Base-by-base conservation (phyloP, 768 basidiomycete genomes). In the Phylloporus sp. region DNA sequence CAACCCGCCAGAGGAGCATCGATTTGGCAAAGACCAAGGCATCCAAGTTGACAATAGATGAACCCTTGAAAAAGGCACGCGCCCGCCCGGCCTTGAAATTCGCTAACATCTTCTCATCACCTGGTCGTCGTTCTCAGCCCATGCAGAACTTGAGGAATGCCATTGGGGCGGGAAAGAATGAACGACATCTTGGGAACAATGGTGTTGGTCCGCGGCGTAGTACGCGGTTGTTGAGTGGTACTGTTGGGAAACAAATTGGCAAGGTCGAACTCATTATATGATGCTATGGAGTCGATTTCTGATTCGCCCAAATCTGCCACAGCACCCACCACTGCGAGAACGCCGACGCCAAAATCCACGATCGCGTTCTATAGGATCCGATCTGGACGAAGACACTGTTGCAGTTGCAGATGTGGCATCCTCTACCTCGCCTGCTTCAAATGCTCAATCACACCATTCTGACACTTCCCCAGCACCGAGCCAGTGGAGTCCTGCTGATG, bases 11-110 rank as follows among this genome's bases (percentile, higher is more conserved):
- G 56, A 71, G 75, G 55, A 77, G 80, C 67, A 68, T 72, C 50
- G 73, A 74, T 65, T 42, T 64, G 60, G 69, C 73, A 55, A 84
- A 81, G 68, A 68, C 76, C 46, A 85, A 84, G 69, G 70, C 78
- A 58, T 77, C 74, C 65, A 88, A 86, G 76, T 69, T 78, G 61
- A 73, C 73, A 65, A 69, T 77, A 62, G 85, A 85, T 73, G 84
- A 86, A 71, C 80, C 82, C 70, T 75, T 79, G 78, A 88, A 88
- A 86, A 90, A 91, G 88, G 88, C 84, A 88, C 82, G 86, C 84
- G 82, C 82, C 79, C 86, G 84, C 83, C 84, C 84, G 85, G 85
- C 83, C 79, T 79, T 87, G 80, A 84, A 80, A 76, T 81, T 86
- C 85, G 78, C 82, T 86, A 87, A 87, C 76, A 77, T 86, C 78